phyloP scores from a whole-genome alignment of 2,329 filamentous ascomycete genomes.

The Clonostachys byssicola region DNA sequence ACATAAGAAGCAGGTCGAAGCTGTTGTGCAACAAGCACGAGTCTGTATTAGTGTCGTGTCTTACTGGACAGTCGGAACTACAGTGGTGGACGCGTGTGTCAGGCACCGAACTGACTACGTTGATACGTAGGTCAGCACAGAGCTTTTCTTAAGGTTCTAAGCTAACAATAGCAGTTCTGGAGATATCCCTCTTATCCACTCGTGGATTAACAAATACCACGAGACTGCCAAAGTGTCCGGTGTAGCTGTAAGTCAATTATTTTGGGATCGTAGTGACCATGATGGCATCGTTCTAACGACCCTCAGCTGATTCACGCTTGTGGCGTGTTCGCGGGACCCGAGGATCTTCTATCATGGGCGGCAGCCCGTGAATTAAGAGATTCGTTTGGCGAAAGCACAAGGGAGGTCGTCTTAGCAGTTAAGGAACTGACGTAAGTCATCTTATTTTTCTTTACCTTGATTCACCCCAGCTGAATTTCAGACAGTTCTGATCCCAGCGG shows the following conservation, averaged over 20 bases:
- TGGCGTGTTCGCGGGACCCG: not conserved
- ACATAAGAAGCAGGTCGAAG: conserved; percentile 36
- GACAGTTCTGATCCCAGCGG: conserved; percentile 45
- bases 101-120: conserved; percentile 61
- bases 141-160: conserved; percentile 52
- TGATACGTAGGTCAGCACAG: conserved; percentile 53
- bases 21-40: conserved; percentile 51
- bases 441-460: conserved; percentile 39
- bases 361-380: not conserved
- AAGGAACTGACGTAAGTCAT: not conserved
- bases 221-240: not conserved
- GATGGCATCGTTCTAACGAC: not conserved
- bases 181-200: conserved; percentile 43
- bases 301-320: not conserved
- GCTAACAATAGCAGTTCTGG: conserved; percentile 44
- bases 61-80: conserved; percentile 51
- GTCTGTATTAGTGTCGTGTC: conserved; percentile 57
- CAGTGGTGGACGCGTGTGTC: conserved; percentile 57
- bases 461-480: conserved; percentile 29
- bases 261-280: too few relatives aligned
- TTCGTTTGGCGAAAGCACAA: not conserved
- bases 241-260: not conserved
- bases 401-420: not conserved
- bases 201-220: conserved; percentile 28
- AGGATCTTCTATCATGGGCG: not conserved